phyloP scores from a whole-genome alignment of 208 protist species.

The Leptomonas seymouri region DNA sequence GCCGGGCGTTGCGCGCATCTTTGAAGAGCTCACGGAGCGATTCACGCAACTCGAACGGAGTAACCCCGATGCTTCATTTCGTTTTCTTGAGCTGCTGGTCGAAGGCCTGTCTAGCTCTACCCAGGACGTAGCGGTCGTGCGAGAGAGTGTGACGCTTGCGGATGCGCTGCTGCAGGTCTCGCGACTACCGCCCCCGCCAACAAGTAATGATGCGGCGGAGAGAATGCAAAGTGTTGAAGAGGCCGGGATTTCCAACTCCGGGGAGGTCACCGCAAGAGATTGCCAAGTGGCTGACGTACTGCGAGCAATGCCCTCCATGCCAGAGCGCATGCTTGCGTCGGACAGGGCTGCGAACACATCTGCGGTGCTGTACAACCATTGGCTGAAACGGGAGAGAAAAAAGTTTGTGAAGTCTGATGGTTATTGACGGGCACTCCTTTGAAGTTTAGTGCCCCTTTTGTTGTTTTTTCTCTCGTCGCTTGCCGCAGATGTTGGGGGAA shows the following conservation, averaged over 20 bases:
- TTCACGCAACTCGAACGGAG: slow-evolving; percentile 19
- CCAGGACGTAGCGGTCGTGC: slow-evolving; percentile 17
- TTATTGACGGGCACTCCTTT: neutral
- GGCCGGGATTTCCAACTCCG: neutral
- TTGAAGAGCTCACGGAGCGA: slow-evolving; percentile 23
- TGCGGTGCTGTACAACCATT: slow-evolving; percentile 35
- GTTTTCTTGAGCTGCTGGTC: slow-evolving; percentile 26
- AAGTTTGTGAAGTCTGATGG: slow-evolving; percentile 19
- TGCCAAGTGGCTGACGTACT: slow-evolving; percentile 26
- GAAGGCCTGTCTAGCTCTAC: slow-evolving; percentile 18
- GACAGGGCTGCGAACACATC: slow-evolving; percentile 33
- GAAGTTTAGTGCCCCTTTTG: too few species aligned
- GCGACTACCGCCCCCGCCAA: neutral
- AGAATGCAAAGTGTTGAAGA: neutral
- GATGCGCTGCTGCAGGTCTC: slow-evolving; percentile 10
- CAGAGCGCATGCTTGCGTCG: slow-evolving; percentile 22
- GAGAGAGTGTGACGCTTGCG: slow-evolving; percentile 15
- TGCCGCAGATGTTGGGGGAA: too few species aligned
- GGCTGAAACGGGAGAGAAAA: slow-evolving; percentile 27
- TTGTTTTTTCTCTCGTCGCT: too few species aligned
- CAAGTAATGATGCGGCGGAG: neutral
- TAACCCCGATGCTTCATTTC: slow-evolving; percentile 14
- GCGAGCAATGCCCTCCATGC: slow-evolving; percentile 32
- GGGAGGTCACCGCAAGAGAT: neutral
- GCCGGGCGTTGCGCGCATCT: neutral